These are phyloP conservation scores for Pseudogymnoascus sp. DNA, from an alignment of 2,329 filamentous ascomycete genomes.

Conservation along the genomic window DNA sequence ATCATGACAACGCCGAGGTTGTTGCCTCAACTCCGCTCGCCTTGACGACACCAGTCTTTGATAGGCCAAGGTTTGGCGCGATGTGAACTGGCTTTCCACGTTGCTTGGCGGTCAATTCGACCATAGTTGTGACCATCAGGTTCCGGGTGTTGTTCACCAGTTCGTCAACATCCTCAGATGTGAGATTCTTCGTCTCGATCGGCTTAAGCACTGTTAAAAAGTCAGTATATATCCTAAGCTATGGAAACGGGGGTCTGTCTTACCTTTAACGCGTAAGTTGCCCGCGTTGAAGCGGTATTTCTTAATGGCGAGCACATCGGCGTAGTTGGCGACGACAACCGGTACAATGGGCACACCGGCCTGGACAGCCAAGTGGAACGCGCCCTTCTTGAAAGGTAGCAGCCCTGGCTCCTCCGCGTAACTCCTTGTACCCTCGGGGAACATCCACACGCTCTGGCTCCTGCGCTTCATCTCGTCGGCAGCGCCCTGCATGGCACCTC, in stretches of 20 bases:
- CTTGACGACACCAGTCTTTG: slow-evolving; percentile 21
- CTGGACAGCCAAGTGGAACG: slow-evolving; percentile 92
- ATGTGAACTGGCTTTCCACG: slow-evolving; percentile 33
- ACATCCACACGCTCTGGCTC: slow-evolving; percentile 75
- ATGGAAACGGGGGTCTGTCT: slow-evolving; percentile 19
- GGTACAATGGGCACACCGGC: slow-evolving; percentile 90
- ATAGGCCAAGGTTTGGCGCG: slow-evolving; percentile 10
- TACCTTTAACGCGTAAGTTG: slow-evolving; percentile 68
- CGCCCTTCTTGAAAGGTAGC: slow-evolving; percentile 97
- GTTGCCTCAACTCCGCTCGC: slow-evolving; percentile 24
- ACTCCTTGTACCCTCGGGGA: slow-evolving; percentile 87
- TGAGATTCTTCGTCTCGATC: slow-evolving; percentile 68
- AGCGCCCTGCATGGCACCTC: slow-evolving; percentile 78
- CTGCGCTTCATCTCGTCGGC: slow-evolving; percentile 68
- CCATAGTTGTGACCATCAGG: slow-evolving; percentile 64
- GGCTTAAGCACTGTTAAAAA: slow-evolving; percentile 62
- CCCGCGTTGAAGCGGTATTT: slow-evolving; percentile 59
- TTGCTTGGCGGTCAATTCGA: slow-evolving; percentile 45
- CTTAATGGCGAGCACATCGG: slow-evolving; percentile 61
- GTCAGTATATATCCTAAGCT: slow-evolving; percentile 13
- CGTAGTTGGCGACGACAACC: slow-evolving; percentile 73
- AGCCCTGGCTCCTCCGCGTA: slow-evolving; percentile 75
- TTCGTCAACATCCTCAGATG: slow-evolving; percentile 67
- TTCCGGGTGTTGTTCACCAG: slow-evolving; percentile 62
- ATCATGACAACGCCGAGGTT: slow-evolving; percentile 10